Conservation (phyloP, 2,329 filamentous ascomycete genomes). For the Paraphoma chrysanthemicola region DNA sequence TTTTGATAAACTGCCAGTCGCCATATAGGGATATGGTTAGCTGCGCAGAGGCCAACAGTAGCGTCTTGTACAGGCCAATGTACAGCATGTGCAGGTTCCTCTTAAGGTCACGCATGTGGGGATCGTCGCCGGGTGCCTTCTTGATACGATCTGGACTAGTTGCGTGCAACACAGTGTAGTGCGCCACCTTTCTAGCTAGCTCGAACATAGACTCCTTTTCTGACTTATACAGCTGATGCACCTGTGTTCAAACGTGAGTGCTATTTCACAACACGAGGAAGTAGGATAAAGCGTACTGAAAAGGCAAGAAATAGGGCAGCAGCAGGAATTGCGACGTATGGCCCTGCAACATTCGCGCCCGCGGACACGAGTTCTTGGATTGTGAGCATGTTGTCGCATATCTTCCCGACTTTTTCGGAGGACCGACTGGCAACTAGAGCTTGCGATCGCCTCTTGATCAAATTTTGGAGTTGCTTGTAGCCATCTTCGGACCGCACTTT, state of each 20-base stretch:
- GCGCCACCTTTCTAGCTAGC: conserved; percentile 15
- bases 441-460: conserved; percentile 14
- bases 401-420: conserved; percentile 12
- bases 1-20: conserved; percentile 19
- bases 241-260: not conserved
- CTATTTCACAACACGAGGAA: not conserved
- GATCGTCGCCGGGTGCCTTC: conserved; percentile 9
- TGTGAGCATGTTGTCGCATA: conserved; percentile 16
- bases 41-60: conserved; percentile 21
- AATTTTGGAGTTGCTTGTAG: conserved; percentile 11
- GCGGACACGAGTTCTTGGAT: conserved; percentile 21
- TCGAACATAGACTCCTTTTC: conserved; percentile 19
- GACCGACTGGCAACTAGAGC: conserved; percentile 8
- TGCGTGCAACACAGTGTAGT: conserved; percentile 18
- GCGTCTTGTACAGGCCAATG: conserved; percentile 18
- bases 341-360: conserved; percentile 20
- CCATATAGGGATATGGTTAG: conserved; percentile 16
- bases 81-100: conserved; percentile 16
- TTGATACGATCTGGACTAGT: conserved; percentile 15
- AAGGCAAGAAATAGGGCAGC: conserved; percentile 24
- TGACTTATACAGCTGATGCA: conserved; percentile 18
- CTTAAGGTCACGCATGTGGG: conserved; percentile 17
- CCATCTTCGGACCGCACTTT: conserved; percentile 22
- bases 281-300: conserved; percentile 11
- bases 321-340: conserved; percentile 22